Conservation (phyloP, 2,329 filamentous ascomycete species). For the Aspergillus pseudotamarii region DNA sequence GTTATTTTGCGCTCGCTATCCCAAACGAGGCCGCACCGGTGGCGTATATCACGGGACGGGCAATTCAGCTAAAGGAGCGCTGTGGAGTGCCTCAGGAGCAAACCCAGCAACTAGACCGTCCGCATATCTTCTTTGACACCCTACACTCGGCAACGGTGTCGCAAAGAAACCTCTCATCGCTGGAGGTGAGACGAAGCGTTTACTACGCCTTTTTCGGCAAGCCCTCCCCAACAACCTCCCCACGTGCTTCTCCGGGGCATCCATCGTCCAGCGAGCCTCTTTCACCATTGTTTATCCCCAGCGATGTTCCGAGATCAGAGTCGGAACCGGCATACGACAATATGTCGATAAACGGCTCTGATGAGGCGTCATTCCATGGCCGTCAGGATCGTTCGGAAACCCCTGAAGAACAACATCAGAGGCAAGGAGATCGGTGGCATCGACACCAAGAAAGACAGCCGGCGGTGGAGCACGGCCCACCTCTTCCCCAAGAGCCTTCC, state of each 20-base stretch:
- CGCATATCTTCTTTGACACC: conserved; percentile 8
- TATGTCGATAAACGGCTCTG: background rate
- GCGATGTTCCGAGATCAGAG: background rate
- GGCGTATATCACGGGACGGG: conserved; percentile 3
- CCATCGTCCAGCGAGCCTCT: background rate
- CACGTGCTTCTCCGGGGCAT: background rate
- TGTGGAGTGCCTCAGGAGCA: conserved; percentile 9
- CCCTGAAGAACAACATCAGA: background rate
- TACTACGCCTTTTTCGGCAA: conserved; percentile 10
- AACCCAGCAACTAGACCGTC: conserved; percentile 5
- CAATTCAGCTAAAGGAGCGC: conserved; percentile 8
- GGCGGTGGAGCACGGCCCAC: background rate
- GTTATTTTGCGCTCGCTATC: conserved; percentile 6
- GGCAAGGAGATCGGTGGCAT: background rate
- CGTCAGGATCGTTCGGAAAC: background rate
- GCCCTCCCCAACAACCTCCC: conserved; percentile 1
- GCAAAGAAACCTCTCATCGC: conserved; percentile 9
- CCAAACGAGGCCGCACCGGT: conserved; percentile 6
- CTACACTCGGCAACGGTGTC: conserved; percentile 3
- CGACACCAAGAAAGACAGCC: background rate
- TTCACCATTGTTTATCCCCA: background rate
- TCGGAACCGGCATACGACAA: background rate
- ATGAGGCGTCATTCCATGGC: background rate
- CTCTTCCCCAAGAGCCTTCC: background rate
- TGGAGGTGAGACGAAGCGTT: conserved; percentile 7